Conservation (phyloP, 495 filamentous ascomycete species). For the Penicillium waksmanii region DNA sequence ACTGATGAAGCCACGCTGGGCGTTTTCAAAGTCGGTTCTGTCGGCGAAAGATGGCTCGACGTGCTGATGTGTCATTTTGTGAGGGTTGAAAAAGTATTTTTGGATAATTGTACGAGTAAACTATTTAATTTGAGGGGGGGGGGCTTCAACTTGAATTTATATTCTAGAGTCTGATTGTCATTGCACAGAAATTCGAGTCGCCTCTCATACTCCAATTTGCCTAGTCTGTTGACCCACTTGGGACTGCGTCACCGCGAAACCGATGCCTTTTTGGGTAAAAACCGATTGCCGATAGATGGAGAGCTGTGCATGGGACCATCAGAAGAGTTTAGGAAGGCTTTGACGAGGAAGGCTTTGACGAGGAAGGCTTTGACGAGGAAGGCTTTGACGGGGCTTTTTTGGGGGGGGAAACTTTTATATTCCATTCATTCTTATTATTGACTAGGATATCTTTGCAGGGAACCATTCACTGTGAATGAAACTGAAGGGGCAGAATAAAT, state of each 20-base stretch:
- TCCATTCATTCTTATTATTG: background rate
- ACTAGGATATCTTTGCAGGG: too few species aligned
- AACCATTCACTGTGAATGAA: too few species aligned
- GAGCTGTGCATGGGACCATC: background rate
- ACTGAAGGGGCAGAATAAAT: too few species aligned
- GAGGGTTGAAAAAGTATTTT: background rate
- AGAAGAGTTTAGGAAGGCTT: background rate
- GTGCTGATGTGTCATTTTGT: constrained; percentile 5
- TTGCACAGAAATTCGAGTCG: background rate
- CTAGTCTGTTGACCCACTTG: constrained; percentile 6
- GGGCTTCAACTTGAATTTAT: background rate
- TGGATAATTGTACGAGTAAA: background rate
- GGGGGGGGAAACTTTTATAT: too few species aligned
- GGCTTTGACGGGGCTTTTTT: too few species aligned
- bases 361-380: too few species aligned
- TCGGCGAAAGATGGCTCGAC: constrained; percentile 21
- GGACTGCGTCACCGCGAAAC: background rate
- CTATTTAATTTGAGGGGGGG: background rate
- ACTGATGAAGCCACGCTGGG: constrained; percentile 24
- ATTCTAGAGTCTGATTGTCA: too few species aligned
- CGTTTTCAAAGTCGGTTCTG: constrained; percentile 24
- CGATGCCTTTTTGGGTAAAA: background rate
- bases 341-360: too few species aligned
- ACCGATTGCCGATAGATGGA: background rate
- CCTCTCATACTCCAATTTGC: constrained; percentile 12